Conservation (phyloP, 2,329 filamentous ascomycete genomes). For the Eutypella sp. region DNA sequence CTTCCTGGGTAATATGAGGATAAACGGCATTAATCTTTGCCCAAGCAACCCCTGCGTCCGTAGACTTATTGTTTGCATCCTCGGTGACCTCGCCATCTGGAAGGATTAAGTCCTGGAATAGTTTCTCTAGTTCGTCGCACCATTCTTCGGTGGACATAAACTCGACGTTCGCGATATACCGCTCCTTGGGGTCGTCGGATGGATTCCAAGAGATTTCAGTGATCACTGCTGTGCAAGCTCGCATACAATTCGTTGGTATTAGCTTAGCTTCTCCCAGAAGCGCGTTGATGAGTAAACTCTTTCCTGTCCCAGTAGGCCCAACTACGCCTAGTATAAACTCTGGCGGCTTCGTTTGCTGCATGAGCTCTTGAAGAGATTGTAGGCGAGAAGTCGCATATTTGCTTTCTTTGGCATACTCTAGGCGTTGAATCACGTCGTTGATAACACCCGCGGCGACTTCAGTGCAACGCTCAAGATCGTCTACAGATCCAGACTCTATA, state of each 20-base stretch:
- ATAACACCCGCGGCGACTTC: constrained; percentile 5
- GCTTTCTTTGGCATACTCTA: constrained; percentile 1
- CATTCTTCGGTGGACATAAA: constrained; percentile 51
- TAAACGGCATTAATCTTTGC: constrained; percentile 36
- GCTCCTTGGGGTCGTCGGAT: constrained; percentile 26
- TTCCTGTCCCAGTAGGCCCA: constrained; percentile 16
- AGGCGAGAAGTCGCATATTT: constrained; percentile 1
- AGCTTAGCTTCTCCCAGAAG: constrained; percentile 25
- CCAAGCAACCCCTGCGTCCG: constrained; percentile 36
- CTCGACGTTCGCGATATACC: constrained; percentile 52
- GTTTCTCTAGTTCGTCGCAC: constrained; percentile 43
- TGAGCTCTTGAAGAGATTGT: constrained; percentile 6
- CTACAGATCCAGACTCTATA: constrained; percentile 1
- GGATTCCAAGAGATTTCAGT: constrained; percentile 57
- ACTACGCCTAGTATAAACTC: constrained; percentile 14
- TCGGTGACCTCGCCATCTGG: constrained; percentile 31
- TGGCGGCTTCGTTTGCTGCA: constrained; percentile 1
- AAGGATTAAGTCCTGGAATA: constrained; percentile 44
- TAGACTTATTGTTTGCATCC: constrained; percentile 36
- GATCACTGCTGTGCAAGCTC: constrained; percentile 57
- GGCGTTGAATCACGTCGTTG: constrained; percentile 1
- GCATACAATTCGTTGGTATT: constrained; percentile 43
- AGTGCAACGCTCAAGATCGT: constrained; percentile 4
- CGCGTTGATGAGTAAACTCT: constrained; percentile 20
- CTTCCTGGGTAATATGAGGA: constrained; percentile 15